These are phyloP conservation scores for Ammopiptanthus mongolicus DNA, from an alignment of 306 rosid species.

Conservation along the genomic window DNA sequence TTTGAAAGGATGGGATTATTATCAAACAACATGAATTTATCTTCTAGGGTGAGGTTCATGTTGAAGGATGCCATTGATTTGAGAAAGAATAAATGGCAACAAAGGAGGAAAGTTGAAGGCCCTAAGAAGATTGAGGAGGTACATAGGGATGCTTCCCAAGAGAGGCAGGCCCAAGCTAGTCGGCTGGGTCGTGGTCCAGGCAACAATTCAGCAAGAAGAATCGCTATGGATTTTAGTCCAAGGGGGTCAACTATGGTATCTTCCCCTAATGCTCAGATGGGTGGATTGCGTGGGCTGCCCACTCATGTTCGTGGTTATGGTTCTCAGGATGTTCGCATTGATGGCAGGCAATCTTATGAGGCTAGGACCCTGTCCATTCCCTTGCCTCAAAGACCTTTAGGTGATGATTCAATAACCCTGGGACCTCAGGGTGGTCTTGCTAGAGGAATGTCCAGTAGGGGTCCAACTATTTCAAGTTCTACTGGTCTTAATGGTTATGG, in stretches of 20 bases:
- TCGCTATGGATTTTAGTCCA: slow-evolving; percentile 55
- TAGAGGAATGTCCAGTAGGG: slow-evolving; percentile 90
- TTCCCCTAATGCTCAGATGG: slow-evolving; percentile 56
- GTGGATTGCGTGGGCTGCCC: slow-evolving; percentile 61
- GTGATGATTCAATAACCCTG: slow-evolving; percentile 72
- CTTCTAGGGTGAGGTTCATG: slow-evolving; percentile 94
- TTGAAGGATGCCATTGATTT: slow-evolving; percentile 80
- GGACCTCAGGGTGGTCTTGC: slow-evolving; percentile 99
- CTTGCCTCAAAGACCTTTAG: slow-evolving; percentile 52
- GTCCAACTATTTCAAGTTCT: slow-evolving; percentile 45
- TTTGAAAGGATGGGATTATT: slow-evolving; percentile 57
- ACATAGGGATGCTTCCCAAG: slow-evolving; percentile 97
- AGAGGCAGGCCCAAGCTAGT: slow-evolving; percentile 71
- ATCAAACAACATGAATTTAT: slow-evolving; percentile 71
- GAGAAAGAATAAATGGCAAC: slow-evolving; percentile 93
- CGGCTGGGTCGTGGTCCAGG: slow-evolving; percentile 73
- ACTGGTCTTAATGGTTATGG: slow-evolving; percentile 55
- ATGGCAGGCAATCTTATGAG: slow-evolving; percentile 61
- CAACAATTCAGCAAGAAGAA: slow-evolving; percentile 53
- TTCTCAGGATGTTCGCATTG: slow-evolving; percentile 71
- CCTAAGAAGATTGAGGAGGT: slow-evolving; percentile 97
- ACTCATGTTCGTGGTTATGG: slow-evolving; percentile 64
- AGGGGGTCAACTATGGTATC: slow-evolving; percentile 64
- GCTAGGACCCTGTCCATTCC: slow-evolving; percentile 60
- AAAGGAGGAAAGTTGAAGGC: slow-evolving; percentile 91